Evolutionary conservation across 148 eudicot species (phyloP), one percentile per base, ranked within the genome.

Genomic region (Selenicereus undatus): DNA sequence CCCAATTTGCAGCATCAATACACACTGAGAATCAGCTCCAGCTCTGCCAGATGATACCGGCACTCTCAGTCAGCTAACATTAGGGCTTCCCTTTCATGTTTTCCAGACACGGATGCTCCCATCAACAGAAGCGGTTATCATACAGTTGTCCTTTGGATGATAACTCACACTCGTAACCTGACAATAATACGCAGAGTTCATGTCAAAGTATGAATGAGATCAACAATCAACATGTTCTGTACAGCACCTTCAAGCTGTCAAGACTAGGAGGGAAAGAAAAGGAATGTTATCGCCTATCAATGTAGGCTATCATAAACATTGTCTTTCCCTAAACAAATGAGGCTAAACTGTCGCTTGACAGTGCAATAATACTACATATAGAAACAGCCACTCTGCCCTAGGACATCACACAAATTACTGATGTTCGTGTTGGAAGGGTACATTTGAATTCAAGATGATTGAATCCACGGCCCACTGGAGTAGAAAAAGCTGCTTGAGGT

Each of bases 101-200:
- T 91, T 95, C 98, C 98, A 95, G 39, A 95, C 94, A 70, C 91
- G 90, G 72, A 95, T 87, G 51, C 89, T 90, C 77, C 98, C 94
- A 89, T 95, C 98, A 26, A 95, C 98, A 21, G 98, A 95, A 70
- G 96, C 90, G 78, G 92, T 91, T 78, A 93, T 82, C 98, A 95
- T 95, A 81, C 97, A 95, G 75, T 80, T 84, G 78, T 93, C 94
- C 86, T 91, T 95, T 3, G 98, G 98, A 90, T 95, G 98, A 86
- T 95, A 95, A 81, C 96, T 95, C 74, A 95, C 98, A 74, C 97
- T 95, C 52, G 97, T 95, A 64, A 95, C 98, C 98, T 95, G 92
- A 80, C 30, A 74, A 42, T 13, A 68, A 72, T 0, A 29, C 36
- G 29, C 29, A 64, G 35, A 73, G 43, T 71, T 45, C 27, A 72